Evolutionary conservation across 768 basidiomycete species (phyloP).

Genomic region (Kwoniella dendrophila): DNA sequence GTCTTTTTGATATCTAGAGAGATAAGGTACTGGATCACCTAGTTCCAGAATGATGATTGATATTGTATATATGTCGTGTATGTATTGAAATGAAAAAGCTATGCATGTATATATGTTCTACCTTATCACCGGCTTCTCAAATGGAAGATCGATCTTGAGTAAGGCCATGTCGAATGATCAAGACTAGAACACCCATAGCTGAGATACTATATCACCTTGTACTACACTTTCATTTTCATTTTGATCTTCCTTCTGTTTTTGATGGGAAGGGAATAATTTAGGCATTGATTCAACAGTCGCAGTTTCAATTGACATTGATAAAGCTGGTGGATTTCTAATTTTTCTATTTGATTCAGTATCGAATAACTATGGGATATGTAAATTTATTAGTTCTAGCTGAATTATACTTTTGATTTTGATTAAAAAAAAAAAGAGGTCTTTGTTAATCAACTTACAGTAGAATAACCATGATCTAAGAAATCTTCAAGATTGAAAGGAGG

Average conservation of each 20-base stretch:
- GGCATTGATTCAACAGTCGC: constrained; percentile 11
- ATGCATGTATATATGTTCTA: no score
- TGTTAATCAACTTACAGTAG: constrained; percentile 51
- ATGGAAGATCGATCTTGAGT: no score
- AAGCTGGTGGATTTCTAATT: constrained; percentile 74
- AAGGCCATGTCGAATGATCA: no score
- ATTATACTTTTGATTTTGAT: background rate
- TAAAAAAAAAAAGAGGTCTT: background rate
- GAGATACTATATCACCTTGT: constrained; percentile 22
- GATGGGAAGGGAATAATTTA: constrained; percentile 15
- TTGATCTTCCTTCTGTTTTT: background rate
- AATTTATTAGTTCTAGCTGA: background rate
- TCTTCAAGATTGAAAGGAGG: constrained; percentile 88
- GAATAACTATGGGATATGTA: constrained; percentile 65
- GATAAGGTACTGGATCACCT: no score
- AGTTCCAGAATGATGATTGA: no score
- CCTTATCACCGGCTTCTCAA: no score
- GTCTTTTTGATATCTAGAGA: no score
- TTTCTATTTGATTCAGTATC: constrained; percentile 78
- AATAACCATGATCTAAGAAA: constrained; percentile 78
- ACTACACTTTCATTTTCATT: background rate
- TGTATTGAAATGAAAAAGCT: no score
- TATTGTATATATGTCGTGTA: no score
- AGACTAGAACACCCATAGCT: constrained; percentile 27
- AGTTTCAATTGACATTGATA: constrained; percentile 54